Conservation (phyloP, 805 yeast genomes). For the Spathaspora passalidarum region DNA sequence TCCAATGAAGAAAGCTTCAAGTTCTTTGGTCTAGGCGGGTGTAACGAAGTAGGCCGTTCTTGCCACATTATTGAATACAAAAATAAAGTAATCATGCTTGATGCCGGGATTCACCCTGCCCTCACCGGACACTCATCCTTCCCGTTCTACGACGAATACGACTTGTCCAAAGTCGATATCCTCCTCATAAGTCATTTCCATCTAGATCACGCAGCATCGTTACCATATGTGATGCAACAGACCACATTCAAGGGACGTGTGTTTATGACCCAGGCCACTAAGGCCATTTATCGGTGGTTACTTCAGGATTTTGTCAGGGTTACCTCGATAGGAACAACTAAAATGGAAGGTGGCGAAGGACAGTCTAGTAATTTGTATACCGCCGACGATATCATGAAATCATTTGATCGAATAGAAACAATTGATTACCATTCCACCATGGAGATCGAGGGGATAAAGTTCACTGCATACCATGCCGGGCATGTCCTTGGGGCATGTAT, state of each 20-base stretch:
- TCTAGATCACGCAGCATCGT: slow-evolving; percentile 95
- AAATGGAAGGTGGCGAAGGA: slow-evolving; percentile 46
- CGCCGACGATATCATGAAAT: slow-evolving; percentile 83
- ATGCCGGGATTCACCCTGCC: slow-evolving; percentile 98
- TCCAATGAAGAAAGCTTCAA: slow-evolving; percentile 44
- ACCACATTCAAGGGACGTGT: slow-evolving; percentile 94
- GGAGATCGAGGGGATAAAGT: slow-evolving; percentile 90
- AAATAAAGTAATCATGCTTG: slow-evolving; percentile 93
- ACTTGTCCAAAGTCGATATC: slow-evolving; percentile 80
- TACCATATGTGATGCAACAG: slow-evolving; percentile 97
- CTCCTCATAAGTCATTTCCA: slow-evolving; percentile 92
- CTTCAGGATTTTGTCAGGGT: slow-evolving; percentile 92
- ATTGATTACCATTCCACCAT: slow-evolving; percentile 94
- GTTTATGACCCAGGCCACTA: slow-evolving; percentile 98
- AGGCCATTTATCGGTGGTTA: slow-evolving; percentile 96
- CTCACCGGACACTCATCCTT: slow-evolving; percentile 82
- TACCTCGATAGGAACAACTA: slow-evolving; percentile 57
- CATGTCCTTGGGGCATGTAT: slow-evolving; percentile 98
- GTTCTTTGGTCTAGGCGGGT: slow-evolving; percentile 95
- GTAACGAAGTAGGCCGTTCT: slow-evolving; percentile 95
- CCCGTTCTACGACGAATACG: slow-evolving; percentile 96
- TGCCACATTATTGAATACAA: slow-evolving; percentile 90
- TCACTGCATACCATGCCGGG: slow-evolving; percentile 99
- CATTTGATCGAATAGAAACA: slow-evolving; percentile 89
- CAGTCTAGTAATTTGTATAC: slow-evolving; percentile 63